Conservation (phyloP, 495 filamentous ascomycete genomes). For the Cladorrhinum samala region DNA sequence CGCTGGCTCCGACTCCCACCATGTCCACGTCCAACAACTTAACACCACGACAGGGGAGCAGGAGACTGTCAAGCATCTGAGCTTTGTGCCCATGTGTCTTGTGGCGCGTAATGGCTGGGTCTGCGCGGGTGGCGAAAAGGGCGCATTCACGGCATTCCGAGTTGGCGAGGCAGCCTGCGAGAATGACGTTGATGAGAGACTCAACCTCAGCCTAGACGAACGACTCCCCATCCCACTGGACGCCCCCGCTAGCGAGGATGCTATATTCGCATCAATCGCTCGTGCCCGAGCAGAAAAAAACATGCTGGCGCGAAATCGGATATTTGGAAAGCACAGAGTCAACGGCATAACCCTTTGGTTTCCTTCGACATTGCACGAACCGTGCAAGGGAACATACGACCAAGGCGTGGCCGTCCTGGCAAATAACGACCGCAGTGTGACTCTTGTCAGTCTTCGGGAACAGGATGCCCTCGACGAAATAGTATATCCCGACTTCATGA, state of each 20-base stretch:
- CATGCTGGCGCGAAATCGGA: constrained; percentile 32
- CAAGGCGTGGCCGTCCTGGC: constrained; percentile 44
- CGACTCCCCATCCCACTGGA: constrained; percentile 54
- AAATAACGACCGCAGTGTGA: constrained; percentile 87
- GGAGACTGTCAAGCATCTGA: constrained; percentile 68
- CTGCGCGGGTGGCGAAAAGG: constrained; percentile 79
- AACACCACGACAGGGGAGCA: constrained; percentile 65
- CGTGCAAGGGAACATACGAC: constrained; percentile 32
- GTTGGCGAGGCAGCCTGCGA: constrained; percentile 37
- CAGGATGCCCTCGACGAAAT: constrained; percentile 55
- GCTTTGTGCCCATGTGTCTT: constrained; percentile 79
- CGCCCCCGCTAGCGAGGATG: constrained; percentile 19
- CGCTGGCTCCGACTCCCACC: constrained; percentile 28
- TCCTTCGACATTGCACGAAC: constrained; percentile 23
- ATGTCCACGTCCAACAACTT: constrained; percentile 60
- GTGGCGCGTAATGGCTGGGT: constrained; percentile 81
- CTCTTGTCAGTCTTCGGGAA: constrained; percentile 59
- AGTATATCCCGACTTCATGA: constrained; percentile 72
- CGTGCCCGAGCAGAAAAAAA: constrained; percentile 33
- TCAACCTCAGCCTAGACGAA: constrained; percentile 49
- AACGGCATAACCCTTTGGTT: constrained; percentile 55
- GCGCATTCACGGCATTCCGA: constrained; percentile 75
- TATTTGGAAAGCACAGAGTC: constrained; percentile 43
- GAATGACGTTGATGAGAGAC: constrained; percentile 28
- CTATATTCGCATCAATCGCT: constrained; percentile 13